phyloP scores from a whole-genome alignment of 2,329 filamentous ascomycete genomes.

The Beauveria sp. region DNA sequence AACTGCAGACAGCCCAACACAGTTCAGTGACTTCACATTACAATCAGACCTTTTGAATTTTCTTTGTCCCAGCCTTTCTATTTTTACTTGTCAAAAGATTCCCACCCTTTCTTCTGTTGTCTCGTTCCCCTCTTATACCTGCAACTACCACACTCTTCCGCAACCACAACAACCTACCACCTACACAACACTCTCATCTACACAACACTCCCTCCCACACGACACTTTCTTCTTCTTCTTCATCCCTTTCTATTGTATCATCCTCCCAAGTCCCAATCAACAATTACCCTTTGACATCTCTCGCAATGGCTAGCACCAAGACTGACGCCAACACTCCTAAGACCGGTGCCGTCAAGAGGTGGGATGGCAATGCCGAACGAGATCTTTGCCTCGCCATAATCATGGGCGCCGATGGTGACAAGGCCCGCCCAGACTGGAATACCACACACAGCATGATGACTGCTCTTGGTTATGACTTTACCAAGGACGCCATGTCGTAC shows the following conservation, averaged over 20 bases:
- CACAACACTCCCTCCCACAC: background rate
- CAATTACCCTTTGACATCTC: background rate
- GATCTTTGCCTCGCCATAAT: constrained; percentile 32
- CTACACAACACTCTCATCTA: background rate
- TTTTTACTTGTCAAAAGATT: background rate
- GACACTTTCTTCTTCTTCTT: background rate
- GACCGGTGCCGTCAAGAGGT: constrained; percentile 23
- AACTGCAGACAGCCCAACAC: background rate
- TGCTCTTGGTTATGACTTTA: constrained; percentile 26
- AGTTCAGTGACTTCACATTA: background rate
- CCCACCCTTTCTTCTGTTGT: no score
- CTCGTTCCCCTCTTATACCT: background rate
- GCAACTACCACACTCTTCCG: background rate
- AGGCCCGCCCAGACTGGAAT: constrained; percentile 26
- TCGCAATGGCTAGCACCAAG: constrained; percentile 4
- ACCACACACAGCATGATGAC: constrained; percentile 24
- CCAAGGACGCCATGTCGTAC: constrained; percentile 31
- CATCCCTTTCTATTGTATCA: background rate
- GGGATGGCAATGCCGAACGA: constrained; percentile 27
- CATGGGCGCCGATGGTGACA: constrained; percentile 19
- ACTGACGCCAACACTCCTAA: constrained; percentile 10
- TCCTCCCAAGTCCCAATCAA: background rate
- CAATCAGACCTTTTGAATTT: background rate
- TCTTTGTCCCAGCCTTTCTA: background rate
- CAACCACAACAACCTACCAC: background rate